Base-by-base conservation (phyloP, 768 basidiomycete species). In the Coprinopsis sp. region DNA sequence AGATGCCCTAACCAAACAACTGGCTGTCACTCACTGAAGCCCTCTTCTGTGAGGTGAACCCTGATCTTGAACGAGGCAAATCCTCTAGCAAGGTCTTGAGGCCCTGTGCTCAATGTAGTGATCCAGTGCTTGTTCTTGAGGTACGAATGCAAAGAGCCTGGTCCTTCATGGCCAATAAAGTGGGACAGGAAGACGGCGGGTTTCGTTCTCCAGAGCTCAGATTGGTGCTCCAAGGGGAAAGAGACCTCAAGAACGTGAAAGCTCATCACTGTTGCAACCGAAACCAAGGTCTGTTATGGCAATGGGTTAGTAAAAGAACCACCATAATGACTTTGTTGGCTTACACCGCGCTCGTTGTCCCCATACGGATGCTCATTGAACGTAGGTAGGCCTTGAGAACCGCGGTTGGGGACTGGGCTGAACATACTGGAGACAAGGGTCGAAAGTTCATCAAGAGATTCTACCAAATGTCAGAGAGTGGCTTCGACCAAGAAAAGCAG, bases 61-160 rank as follows among this genome's bases (percentile, higher is more conserved):
- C 82, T 84, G n/a, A 88, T 64, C 61, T 89, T 93, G 69, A 96
- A 90, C 74, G 90, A 84, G 31, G 83, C 87, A 60, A 97, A 91
- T 1, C 92, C 91, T 51, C 89, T 77, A 16, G 78, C 89, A 5
- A 90, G 74, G 27, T 73, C 68, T 54, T 87, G 84, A 2, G 78
- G 73, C 1, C 87, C 91, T 34, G 82, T 73, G 45, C 75, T 79
- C 40, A 98, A 69, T 11, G 73, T 71, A 23, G 84, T 91, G 29
- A 87, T 76, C 91, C 92, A 95, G 2, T 91, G 89, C 58, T 85
- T 87, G 51, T 74, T 73, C 68, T 95, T 98, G 47, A 99, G 73
- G 61, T 92, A 91, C 1, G 92, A 90, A 56, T 89, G 77, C 24
- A 98, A 67, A 1, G 95, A 97, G 1, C 95, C 95, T 28, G 85